phyloP scores from a whole-genome alignment of 495 filamentous ascomycete genomes.

The Bathelium albidoporum region DNA sequence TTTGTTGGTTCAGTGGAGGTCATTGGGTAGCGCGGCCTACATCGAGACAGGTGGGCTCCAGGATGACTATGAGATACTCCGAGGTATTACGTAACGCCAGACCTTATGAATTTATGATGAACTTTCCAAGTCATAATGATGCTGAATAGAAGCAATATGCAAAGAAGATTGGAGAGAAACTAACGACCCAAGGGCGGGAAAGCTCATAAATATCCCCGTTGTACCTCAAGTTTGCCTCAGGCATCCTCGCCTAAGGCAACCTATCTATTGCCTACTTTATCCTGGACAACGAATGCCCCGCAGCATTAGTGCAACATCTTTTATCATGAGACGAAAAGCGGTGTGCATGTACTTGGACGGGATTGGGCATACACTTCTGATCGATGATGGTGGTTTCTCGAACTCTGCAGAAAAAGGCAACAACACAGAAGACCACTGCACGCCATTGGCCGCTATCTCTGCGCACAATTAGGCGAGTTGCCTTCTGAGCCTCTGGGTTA shows the following conservation, averaged over 20 bases:
- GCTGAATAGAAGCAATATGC: not conserved
- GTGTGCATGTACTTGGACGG: not conserved
- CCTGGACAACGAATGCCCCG: not conserved
- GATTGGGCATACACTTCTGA: not conserved
- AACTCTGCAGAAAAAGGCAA: not conserved
- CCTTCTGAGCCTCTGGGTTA: not conserved
- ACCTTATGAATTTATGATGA: not conserved
- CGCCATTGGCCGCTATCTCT: not conserved
- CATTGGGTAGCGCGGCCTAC: not conserved
- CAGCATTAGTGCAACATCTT: constrained; percentile 2
- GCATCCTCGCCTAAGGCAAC: not conserved
- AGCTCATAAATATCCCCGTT: not conserved
- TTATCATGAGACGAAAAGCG: not conserved
- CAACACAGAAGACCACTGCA: not conserved
- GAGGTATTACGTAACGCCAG: not conserved
- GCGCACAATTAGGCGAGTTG: not conserved
- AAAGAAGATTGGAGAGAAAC: not conserved
- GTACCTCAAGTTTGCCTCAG: not conserved
- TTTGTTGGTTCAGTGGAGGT: too few species aligned
- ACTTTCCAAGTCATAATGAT: not conserved
- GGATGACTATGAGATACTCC: not conserved
- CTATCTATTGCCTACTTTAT: not conserved
- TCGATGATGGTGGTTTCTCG: not conserved
- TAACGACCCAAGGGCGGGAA: not conserved
- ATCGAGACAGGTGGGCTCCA: not conserved